phyloP scores from a whole-genome alignment of 2,329 filamentous ascomycete genomes.

The Pyricularia sp. region DNA sequence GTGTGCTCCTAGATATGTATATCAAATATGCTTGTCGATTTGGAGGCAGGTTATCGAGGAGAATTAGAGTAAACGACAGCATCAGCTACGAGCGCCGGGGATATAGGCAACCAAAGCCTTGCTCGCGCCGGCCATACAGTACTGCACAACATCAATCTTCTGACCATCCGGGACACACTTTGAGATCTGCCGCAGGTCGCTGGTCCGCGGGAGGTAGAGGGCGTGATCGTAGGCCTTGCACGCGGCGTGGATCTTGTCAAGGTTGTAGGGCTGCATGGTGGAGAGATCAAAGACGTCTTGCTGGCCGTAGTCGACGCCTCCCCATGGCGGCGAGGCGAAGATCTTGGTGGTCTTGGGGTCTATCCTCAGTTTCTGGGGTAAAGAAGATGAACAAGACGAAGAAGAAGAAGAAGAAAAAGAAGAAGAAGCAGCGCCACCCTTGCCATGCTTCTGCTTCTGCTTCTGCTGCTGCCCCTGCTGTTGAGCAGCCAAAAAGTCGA shows the following conservation, averaged over 20 bases:
- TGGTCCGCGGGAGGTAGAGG: slow-evolving; percentile 76
- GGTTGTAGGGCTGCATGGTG: slow-evolving; percentile 78
- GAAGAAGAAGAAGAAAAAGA: slow-evolving; percentile 18
- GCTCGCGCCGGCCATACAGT: slow-evolving; percentile 81
- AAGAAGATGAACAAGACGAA: slow-evolving; percentile 14
- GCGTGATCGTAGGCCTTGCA: slow-evolving; percentile 51
- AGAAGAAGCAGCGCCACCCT: not conserved
- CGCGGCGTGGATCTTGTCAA: slow-evolving; percentile 47
- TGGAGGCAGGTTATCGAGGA: not conserved
- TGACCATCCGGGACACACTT: slow-evolving; percentile 31
- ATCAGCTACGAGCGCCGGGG: slow-evolving; percentile 17
- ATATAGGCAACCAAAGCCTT: slow-evolving; percentile 63
- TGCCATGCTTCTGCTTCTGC: slow-evolving; percentile 5
- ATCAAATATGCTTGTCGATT: not conserved
- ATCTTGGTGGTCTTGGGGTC: slow-evolving; percentile 29
- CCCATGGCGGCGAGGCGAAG: slow-evolving; percentile 49
- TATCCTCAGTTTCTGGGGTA: slow-evolving; percentile 18
- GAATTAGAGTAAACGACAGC: not conserved
- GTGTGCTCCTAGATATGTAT: not conserved
- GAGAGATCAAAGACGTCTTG: slow-evolving; percentile 68
- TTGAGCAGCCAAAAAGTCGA: slow-evolving; percentile 47
- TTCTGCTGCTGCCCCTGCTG: not conserved
- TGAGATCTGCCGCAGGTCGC: slow-evolving; percentile 68
- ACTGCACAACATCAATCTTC: slow-evolving; percentile 70
- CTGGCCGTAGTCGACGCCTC: slow-evolving; percentile 40